These are phyloP conservation scores for Zizania latifolia DNA, from an alignment of 176 grass and related monocot genomes.

Conservation along the genomic window DNA sequence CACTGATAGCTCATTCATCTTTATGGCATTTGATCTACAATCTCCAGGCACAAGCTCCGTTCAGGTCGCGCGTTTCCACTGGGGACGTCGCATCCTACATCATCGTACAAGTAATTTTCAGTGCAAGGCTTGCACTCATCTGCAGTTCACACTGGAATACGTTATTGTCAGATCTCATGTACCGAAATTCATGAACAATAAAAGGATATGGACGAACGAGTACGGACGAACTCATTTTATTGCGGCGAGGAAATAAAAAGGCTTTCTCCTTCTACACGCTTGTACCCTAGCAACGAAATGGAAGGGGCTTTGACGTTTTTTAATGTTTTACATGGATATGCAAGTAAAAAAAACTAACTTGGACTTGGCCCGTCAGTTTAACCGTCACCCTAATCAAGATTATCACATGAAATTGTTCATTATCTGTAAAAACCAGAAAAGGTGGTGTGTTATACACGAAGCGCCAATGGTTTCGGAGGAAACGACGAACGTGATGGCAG, in stretches of 20 bases:
- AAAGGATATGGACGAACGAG: neutral
- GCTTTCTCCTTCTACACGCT: neutral
- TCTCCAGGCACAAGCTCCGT: neutral
- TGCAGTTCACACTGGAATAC: conserved; percentile 7
- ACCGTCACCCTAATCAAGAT: no score
- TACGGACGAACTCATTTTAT: no score
- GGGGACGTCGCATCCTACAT: neutral
- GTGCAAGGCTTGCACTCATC: conserved; percentile 22
- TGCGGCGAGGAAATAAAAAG: conserved; percentile 7
- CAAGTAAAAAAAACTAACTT: no score
- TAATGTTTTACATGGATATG: no score
- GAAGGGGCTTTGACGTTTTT: no score
- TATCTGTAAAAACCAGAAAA: no score
- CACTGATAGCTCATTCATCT: neutral
- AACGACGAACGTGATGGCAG: no score
- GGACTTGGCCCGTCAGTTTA: no score
- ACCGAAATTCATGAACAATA: neutral
- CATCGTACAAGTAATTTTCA: conserved; percentile 19
- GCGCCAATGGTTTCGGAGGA: no score
- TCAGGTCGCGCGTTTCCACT: neutral
- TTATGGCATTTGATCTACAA: neutral
- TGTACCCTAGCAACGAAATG: no score
- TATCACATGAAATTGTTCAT: no score
- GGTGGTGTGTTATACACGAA: no score
- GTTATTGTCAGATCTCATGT: neutral